phyloP scores from a whole-genome alignment of 768 basidiomycete genomes.

The Agaricus sinodeliciosus region DNA sequence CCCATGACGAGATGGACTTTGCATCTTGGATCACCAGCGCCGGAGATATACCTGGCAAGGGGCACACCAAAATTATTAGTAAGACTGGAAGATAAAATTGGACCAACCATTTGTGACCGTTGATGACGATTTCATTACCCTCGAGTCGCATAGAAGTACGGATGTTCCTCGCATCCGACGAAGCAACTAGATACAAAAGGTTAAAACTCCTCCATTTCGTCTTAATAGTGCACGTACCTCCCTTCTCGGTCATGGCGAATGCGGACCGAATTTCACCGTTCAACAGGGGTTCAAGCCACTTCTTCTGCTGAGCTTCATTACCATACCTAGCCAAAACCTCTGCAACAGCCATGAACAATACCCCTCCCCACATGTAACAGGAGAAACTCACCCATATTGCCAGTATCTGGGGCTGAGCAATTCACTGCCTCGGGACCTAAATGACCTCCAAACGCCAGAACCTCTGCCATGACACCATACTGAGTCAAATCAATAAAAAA shows the following conservation, averaged over 20 bases:
- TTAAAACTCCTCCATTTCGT: not conserved
- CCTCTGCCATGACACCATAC: conserved; percentile 98
- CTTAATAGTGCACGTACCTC: conserved; percentile 39
- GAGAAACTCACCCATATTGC: conserved; percentile 80
- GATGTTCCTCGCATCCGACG: conserved; percentile 94
- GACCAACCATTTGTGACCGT: conserved; percentile 89
- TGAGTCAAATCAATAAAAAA: conserved; percentile 19
- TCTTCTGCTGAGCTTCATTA: conserved; percentile 83
- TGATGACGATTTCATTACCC: conserved; percentile 86
- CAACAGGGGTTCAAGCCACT: conserved; percentile 83
- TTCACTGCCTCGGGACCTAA: conserved; percentile 85
- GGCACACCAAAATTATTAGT: not conserved
- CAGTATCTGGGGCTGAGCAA: conserved; percentile 95
- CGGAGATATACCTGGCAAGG: conserved; percentile 84
- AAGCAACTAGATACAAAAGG: conserved; percentile 54
- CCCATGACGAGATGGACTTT: conserved; percentile 92
- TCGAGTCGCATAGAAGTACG: conserved; percentile 79
- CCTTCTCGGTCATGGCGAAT: conserved; percentile 96
- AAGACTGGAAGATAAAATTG: not conserved
- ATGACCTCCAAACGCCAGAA: conserved; percentile 79
- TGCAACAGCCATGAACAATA: conserved; percentile 22
- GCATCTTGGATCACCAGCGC: conserved; percentile 90
- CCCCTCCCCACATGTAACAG: not conserved
- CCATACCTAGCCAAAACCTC: conserved; percentile 97
- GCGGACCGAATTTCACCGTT: conserved; percentile 92